Conservation (phyloP, 2,329 filamentous ascomycete species). For the Arthrobotrys conoides region DNA sequence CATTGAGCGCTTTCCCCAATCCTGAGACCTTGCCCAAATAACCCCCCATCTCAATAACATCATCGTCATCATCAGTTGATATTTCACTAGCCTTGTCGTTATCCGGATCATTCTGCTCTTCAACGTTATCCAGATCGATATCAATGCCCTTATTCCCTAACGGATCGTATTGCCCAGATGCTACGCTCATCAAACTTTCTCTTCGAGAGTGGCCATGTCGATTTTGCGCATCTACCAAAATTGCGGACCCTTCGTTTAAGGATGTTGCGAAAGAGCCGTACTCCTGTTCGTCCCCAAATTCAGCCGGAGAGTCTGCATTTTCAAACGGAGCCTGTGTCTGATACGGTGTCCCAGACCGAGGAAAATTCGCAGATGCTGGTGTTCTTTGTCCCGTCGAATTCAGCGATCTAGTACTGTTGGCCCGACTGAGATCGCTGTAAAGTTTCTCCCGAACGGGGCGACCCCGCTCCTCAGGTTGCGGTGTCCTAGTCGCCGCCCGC, state of each 20-base stretch:
- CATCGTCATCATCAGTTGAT: slow-evolving; percentile 59
- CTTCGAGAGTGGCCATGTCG: slow-evolving; percentile 49
- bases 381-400: slow-evolving; percentile 52
- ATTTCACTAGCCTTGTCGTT: slow-evolving; percentile 58
- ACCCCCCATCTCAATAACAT: slow-evolving; percentile 53
- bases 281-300: slow-evolving; percentile 46
- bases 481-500: slow-evolving; percentile 36
- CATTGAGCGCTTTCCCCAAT: slow-evolving; percentile 53
- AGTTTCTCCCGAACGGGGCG: slow-evolving; percentile 34
- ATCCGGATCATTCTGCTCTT: slow-evolving; percentile 40
- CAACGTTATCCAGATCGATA: slow-evolving; percentile 44
- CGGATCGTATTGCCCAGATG: slow-evolving; percentile 51
- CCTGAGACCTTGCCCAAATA: slow-evolving; percentile 60
- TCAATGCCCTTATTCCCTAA: slow-evolving; percentile 38
- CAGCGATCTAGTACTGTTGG: slow-evolving; percentile 48
- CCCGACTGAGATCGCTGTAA: slow-evolving; percentile 44
- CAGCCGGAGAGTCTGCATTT: slow-evolving; percentile 37
- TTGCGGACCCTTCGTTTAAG: slow-evolving; percentile 46
- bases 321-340: slow-evolving; percentile 52
- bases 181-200: slow-evolving; percentile 55
- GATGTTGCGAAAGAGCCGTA: slow-evolving; percentile 51
- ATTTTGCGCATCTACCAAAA: slow-evolving; percentile 49
- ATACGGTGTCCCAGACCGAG: slow-evolving; percentile 29
- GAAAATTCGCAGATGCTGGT: slow-evolving; percentile 49
- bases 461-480: slow-evolving; percentile 50